Evolutionary conservation across 306 rosid genomes (phyloP).

Genomic region (Castanea sativa): DNA sequence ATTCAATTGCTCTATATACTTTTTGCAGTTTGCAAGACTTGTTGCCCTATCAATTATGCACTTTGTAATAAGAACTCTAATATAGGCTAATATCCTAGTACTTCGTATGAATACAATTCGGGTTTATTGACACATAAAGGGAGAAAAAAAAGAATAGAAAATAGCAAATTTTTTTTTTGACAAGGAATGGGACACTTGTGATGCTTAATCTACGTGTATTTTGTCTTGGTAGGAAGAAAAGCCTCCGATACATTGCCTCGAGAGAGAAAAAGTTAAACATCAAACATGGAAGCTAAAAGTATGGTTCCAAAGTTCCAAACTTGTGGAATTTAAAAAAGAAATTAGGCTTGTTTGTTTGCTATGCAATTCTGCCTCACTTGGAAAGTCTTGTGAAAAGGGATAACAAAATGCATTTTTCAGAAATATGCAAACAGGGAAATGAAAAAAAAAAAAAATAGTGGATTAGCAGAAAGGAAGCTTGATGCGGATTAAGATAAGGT

Average conservation of each 20-base stretch:
- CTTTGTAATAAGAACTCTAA: too few species aligned
- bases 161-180: not conserved
- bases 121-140: not conserved
- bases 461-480: not conserved
- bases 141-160: not conserved
- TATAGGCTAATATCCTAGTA: not conserved
- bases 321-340: not conserved
- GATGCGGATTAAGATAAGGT: not conserved
- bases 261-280: not conserved
- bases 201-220: conserved; percentile 22
- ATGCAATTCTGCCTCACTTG: conserved; percentile 1
- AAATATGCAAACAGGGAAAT: not conserved
- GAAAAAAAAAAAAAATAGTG: not conserved
- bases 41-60: too few species aligned
- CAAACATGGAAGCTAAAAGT: not conserved
- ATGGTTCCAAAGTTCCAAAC: not conserved
- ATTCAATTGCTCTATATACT: not conserved
- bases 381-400: not conserved
- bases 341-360: not conserved
- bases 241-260: conserved; percentile 3
- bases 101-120: not conserved
- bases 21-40: not conserved
- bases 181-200: not conserved
- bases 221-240: conserved; percentile 27
- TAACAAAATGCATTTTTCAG: conserved; percentile 3